These are phyloP conservation scores for Quercus glauca DNA, from an alignment of 306 rosid genomes.

Conservation along the genomic window DNA sequence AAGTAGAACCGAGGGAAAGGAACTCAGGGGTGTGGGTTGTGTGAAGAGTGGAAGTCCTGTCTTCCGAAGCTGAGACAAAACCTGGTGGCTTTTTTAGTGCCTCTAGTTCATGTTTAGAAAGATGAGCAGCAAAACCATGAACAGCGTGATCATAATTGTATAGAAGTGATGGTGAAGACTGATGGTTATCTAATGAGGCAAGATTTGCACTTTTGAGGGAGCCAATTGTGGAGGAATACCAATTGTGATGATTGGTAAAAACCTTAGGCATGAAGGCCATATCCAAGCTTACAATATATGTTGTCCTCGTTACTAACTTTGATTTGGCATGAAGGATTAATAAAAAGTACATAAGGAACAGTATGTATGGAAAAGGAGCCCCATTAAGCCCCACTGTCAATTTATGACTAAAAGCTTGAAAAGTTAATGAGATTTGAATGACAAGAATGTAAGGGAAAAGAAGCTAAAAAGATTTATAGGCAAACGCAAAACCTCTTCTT, in stretches of 20 bases:
- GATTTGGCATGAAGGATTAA: neutral
- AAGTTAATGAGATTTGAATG: too few species aligned
- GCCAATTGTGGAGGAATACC: slow-evolving; percentile 6
- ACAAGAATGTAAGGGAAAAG: too few species aligned
- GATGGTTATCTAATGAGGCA: neutral
- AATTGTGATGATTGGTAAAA: neutral
- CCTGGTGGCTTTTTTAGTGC: neutral
- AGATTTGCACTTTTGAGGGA: neutral
- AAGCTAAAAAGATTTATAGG: too few species aligned
- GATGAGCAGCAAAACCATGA: neutral
- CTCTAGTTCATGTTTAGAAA: neutral
- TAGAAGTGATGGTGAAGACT: neutral
- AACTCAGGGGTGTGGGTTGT: slow-evolving; percentile 27
- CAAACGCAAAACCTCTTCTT: too few species aligned
- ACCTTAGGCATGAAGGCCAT: slow-evolving; percentile 1
- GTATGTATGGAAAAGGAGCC: too few species aligned
- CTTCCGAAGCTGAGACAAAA: neutral
- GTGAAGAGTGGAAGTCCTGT: slow-evolving; percentile 9
- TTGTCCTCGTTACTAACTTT: neutral
- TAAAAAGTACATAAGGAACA: too few species aligned
- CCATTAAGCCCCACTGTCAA: too few species aligned
- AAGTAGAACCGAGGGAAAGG: slow-evolving; percentile 5
- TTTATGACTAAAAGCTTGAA: too few species aligned
- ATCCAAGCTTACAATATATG: slow-evolving; percentile 14
- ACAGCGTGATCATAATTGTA: neutral